Percentiles rank a stretch among this genome's conserved stretches.
Conservation (phyloP, 345 rosid species). For the Abelmoschus esculentus region DNA sequence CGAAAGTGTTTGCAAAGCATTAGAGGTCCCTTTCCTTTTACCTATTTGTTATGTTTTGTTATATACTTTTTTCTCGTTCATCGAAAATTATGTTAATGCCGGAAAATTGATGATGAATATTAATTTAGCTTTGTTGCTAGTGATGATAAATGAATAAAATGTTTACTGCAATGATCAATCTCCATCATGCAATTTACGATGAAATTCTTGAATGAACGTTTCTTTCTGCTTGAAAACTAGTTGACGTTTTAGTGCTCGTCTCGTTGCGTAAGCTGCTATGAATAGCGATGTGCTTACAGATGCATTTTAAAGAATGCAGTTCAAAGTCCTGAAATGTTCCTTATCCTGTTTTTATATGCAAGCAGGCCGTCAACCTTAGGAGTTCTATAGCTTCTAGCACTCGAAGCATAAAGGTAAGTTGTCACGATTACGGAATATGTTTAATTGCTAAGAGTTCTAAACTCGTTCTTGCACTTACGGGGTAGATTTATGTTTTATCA, state of each 20-base stretch:
- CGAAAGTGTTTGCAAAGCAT: slow-evolving; percentile 75
- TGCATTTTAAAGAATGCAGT: not conserved
- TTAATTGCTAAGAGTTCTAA: not conserved
- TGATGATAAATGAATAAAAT: not conserved
- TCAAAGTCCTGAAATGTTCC: not conserved
- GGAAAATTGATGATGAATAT: not conserved
- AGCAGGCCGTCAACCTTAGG: slow-evolving; percentile 84
- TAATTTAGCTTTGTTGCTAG: not conserved
- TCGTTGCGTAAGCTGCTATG: not conserved
- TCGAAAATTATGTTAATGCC: not conserved
- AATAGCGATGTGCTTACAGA: not conserved
- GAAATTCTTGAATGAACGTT: not conserved
- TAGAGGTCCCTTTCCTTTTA: slow-evolving; percentile 50
- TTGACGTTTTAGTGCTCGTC: not conserved
- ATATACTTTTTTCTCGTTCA: not conserved
- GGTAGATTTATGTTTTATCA: slow-evolving; percentile 21
- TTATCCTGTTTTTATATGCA: slow-evolving; percentile 6
- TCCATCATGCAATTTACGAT: not conserved
- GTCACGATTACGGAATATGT: slow-evolving; percentile 10
- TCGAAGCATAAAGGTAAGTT: slow-evolving; percentile 44
- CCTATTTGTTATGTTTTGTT: slow-evolving; percentile 1
- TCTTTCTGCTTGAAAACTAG: not conserved
- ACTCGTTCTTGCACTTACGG: slow-evolving; percentile 10
- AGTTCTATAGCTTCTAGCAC: slow-evolving; percentile 43
- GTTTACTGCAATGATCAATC: not conserved